These are phyloP conservation scores for Zygotorulaspora sp. DNA, from an alignment of 805 yeast species.

Conservation along the genomic window DNA sequence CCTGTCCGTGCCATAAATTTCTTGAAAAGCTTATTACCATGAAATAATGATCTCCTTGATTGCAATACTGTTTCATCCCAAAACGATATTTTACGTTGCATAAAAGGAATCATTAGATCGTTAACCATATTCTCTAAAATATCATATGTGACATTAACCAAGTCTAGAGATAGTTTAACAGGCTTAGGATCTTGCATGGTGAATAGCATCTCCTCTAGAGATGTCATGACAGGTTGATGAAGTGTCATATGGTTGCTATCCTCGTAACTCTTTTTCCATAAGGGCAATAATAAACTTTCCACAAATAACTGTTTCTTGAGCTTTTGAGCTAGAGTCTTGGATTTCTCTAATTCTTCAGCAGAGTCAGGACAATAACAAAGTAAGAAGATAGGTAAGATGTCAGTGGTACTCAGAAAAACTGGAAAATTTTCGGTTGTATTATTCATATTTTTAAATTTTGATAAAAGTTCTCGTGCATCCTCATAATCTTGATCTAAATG, in stretches of 20 bases:
- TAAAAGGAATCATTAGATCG: constrained; percentile 57
- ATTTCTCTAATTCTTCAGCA: constrained; percentile 43
- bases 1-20: constrained; percentile 31
- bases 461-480: constrained; percentile 53
- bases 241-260: constrained; percentile 15
- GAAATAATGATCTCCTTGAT: constrained; percentile 70
- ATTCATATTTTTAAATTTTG: constrained; percentile 45
- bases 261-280: constrained; percentile 21
- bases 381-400: constrained; percentile 51
- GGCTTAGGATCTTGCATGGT: constrained; percentile 12
- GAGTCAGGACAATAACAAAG: constrained; percentile 45
- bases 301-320: constrained; percentile 41
- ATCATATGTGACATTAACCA: constrained; percentile 27
- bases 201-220: constrained; percentile 25
- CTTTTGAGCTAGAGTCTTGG: constrained; percentile 38
- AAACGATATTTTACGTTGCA: constrained; percentile 71
- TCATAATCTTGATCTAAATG: constrained; percentile 37
- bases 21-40: constrained; percentile 58
- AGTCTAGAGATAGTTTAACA: constrained; percentile 17
- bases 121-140: constrained; percentile 21
- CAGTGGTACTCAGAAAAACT: constrained; percentile 57
- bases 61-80: constrained; percentile 84
- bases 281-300: constrained; percentile 32
- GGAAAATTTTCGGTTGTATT: constrained; percentile 45
- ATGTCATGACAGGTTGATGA: constrained; percentile 33